Evolutionary conservation across 2,329 filamentous ascomycete genomes (phyloP).

Genomic region (Neonectria sp.): DNA sequence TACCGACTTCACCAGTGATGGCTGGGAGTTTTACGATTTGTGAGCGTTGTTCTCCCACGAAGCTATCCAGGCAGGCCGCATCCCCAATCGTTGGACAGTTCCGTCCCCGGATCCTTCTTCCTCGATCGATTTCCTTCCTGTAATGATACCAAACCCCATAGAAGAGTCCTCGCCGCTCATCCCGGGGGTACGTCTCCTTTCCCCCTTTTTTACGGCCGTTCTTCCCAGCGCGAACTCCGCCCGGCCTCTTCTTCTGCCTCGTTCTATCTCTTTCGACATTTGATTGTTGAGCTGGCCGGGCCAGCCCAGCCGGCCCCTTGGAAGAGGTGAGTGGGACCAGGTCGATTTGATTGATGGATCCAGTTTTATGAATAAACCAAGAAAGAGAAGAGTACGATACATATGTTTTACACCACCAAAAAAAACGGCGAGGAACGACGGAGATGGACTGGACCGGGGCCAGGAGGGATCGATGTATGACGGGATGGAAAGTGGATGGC

Average conservation of each 20-base stretch:
- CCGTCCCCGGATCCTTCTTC: slow-evolving; percentile 26
- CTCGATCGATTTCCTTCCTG: slow-evolving; percentile 47
- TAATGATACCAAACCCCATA: slow-evolving; percentile 52
- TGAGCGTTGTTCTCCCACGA: slow-evolving; percentile 48
- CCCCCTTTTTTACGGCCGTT: slow-evolving; percentile 20
- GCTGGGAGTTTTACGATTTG: slow-evolving; percentile 77
- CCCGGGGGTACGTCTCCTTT: slow-evolving; percentile 37
- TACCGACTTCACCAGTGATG: slow-evolving; percentile 60
- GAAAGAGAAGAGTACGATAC: slow-evolving; percentile 28
- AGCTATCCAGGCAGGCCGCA: slow-evolving; percentile 10
- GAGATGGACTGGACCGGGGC: neutral
- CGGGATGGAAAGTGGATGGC: slow-evolving; percentile 8
- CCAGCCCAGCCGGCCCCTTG: slow-evolving; percentile 16
- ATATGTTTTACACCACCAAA: slow-evolving; percentile 21
- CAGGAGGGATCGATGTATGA: slow-evolving; percentile 1
- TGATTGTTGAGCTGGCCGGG: slow-evolving; percentile 6
- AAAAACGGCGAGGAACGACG: slow-evolving; percentile 14
- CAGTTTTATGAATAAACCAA: slow-evolving; percentile 33
- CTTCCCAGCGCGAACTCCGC: slow-evolving; percentile 17
- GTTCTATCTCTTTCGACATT: neutral
- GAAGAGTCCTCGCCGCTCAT: slow-evolving; percentile 42
- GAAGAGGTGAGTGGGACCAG: slow-evolving; percentile 15
- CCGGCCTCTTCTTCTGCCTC: slow-evolving; percentile 15
- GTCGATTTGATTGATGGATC: slow-evolving; percentile 25
- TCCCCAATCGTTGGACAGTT: slow-evolving; percentile 9